These are phyloP conservation scores for Scheffersomyces amazonensis DNA, from an alignment of 805 yeast genomes.

Conservation along the genomic window DNA sequence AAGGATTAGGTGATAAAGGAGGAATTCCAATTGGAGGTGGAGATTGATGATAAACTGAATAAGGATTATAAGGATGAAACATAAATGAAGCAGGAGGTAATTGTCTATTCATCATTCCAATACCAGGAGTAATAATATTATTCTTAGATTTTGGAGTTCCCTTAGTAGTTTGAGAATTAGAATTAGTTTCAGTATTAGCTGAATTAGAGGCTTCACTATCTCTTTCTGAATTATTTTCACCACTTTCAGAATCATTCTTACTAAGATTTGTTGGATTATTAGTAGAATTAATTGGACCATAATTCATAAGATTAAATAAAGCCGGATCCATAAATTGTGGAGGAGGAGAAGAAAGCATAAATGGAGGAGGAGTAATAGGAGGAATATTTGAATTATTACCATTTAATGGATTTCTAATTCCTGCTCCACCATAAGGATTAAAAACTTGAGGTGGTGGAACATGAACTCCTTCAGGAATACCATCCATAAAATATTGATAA, in stretches of 20 bases:
- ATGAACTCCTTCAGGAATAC: conserved; percentile 21
- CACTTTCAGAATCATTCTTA: conserved; percentile 4
- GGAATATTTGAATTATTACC: conserved; percentile 30
- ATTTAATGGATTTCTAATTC: conserved; percentile 18
- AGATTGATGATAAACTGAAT: conserved; percentile 34
- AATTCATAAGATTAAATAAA: conserved; percentile 29
- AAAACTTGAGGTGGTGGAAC: conserved; percentile 14
- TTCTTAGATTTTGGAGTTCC: background rate
- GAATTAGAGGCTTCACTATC: background rate
- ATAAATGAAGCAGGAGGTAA: conserved; percentile 38
- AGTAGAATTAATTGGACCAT: conserved; percentile 7
- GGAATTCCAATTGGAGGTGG: conserved; percentile 12
- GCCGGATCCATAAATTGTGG: conserved; percentile 37
- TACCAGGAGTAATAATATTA: conserved; percentile 16
- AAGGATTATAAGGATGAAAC: conserved; percentile 52
- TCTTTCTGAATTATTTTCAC: conserved; percentile 5
- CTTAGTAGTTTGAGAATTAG: background rate
- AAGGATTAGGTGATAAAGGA: background rate
- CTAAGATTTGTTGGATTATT: background rate
- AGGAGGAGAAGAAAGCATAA: conserved; percentile 36
- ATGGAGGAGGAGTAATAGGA: conserved; percentile 36
- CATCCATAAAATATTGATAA: conserved; percentile 27
- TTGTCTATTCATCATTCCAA: conserved; percentile 37
- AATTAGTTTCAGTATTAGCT: background rate
- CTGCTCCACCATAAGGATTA: conserved; percentile 12